Evolutionary conservation across 1,284 basidiomycete genomes (phyloP), one percentile per base, ranked within the genome.

Genomic region (Agroathelia rolfsii): DNA sequence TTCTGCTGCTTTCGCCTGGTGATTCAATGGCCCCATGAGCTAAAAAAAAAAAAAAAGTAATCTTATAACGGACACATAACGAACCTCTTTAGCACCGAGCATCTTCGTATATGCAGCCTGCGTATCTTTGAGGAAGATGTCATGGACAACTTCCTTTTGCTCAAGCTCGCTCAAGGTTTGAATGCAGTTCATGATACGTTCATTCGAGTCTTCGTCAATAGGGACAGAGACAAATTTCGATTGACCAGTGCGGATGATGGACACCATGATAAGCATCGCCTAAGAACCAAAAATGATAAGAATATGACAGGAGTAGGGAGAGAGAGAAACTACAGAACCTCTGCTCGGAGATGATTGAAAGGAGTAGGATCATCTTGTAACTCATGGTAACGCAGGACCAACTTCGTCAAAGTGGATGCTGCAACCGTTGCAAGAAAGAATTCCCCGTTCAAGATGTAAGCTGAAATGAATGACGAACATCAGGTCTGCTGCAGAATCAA

Each of bases 251-350:
- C 94, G 88, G 48, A 98, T 86, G 50, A 95, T 71, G 11, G 89
- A 95, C 2, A 90, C 84, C 94, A 99, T 97, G 53, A 98, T 92
- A 38, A 98, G 70, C 87, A 98, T 97, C 3, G 90, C 81, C 81
- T 86, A 42, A 3, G 24, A n/a, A n/a, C n/a, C n/a, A 10, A 31
- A 13, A 5, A 27, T 6, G 8, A 12, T 28, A 19, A 34, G 37
- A 23, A 28, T 10, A 31, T 17, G 21, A 8, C 7, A 24, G 31
- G 7, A 12, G 25, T 20, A 41, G 14, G n/a, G 24, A 33, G 3
- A 29, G 32, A 14, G 24, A 13, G 7, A 16, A 30, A 14, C 28
- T 9, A 16, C 47, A 59, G 21, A 36, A 83, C 83, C 68, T 98
- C 94, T 12, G 94, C 94, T 17, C 85, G 76, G 7, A 97, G 59